Evolutionary conservation across 2,329 filamentous ascomycete genomes (phyloP), one percentile per base, ranked within the genome.

Genomic region (Ilyonectria robusta): DNA sequence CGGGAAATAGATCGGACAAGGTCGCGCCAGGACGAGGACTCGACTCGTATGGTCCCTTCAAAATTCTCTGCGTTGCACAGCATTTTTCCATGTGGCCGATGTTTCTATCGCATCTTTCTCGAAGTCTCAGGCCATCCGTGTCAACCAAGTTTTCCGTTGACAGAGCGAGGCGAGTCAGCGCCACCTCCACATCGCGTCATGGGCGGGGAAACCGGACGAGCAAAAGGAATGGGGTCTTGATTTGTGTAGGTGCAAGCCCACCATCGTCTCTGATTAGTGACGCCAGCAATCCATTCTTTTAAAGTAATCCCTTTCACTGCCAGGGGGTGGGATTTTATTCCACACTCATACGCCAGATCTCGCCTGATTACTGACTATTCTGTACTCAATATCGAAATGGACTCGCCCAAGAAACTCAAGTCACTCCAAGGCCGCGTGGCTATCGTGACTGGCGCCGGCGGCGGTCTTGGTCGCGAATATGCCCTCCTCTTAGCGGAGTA

Each of bases 381-480:
- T 23, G 26, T 48, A 8, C 35, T 17, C 26, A 23, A 53, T 46
- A 47, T 54, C 58, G 15, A 40, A 46, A 19, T 26, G 44, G 9
- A 40, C 26, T 33, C 31, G 31, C 37, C 59, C 19, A 13, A 15
- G 37, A 62, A 62, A 50, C 46, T 62, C 21, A 62, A 21, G 6
- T 62, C 59, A 7, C 26, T 62, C 2, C 48, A 55, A 48, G 40
- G 40, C 13, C 50, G 50, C 26, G 59, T 62, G 26, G 59, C 59
- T 2, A 62, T 62, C 31, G 48, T 64, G 5, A 64, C 61, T 3
- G 61, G 73, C 2, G 71, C 73, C 10, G 73, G 73, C n/a, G 66
- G 72, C 17, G 73, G 73, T 6, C 66, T 75, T 4, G 73, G 73
- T 15, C 66, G 72, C 17, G 70, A 74, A 33, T 72, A 75, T 19